Evolutionary conservation across 1,139 yeast genomes (phyloP), one percentile per base, ranked within the genome.

Genomic region (Candida sp.): DNA sequence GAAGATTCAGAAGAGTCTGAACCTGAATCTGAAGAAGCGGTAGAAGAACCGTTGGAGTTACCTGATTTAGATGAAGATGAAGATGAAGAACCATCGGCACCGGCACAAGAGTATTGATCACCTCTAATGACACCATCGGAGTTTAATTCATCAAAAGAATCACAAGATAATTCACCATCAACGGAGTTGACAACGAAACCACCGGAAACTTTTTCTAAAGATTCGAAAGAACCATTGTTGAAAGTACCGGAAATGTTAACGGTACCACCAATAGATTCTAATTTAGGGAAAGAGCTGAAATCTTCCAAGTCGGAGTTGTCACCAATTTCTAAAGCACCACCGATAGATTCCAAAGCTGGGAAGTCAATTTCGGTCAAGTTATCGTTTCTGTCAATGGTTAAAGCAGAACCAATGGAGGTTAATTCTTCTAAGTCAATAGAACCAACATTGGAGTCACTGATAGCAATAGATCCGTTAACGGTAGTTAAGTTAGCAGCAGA

Each of bases 251-350:
- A 70, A 54, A 90, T 73, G 66, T 77, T 76, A 58, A 93, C 82
- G 57, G 98, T 91, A 77, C 98, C 98, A 63, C 87, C 88, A 59
- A 93, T 81, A 49, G 85, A 67, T 64, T 75, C 68, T 62, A 93
- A 79, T 57, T 77, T 66, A 56, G 84, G 82, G 82, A 93, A 88
- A 60, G 91, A 91, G 47, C 75, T 73, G 63, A 93, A 75, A 47
- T 77, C 61, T 45, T 63, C 66, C 65, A 91, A 82, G 50, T 77
- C 68, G 52, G 86, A 73, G 83, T 93, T 93, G 82, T 89, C 89
- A 53, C 86, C 81, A 62, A 93, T 75, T 63, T 79, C 84, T 68
- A 93, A 85, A 67, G 90, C 95, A 79, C 98, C 98, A 63, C 88
- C 88, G 60, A 93, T 74, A 40, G 79, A 53, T 50, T 81, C 73